Percentiles rank a stretch among this genome's conserved stretches.
Conservation (phyloP, 2,329 filamentous ascomycete species). For the Penicillium sp. region DNA sequence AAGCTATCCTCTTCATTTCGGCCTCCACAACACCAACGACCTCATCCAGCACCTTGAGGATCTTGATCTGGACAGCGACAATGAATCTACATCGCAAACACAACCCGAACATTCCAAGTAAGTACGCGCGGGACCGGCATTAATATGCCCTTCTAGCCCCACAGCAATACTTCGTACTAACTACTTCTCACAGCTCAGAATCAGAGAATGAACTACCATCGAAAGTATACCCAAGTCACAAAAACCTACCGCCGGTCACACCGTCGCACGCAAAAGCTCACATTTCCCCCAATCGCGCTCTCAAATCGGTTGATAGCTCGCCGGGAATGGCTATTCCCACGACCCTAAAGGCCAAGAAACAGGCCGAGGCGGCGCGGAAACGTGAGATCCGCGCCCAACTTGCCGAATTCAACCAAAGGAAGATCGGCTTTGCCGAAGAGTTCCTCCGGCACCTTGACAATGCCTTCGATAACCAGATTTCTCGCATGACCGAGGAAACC, state of each 20-base stretch:
- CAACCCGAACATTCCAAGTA: slow-evolving; percentile 23
- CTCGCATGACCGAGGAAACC: slow-evolving; percentile 49
- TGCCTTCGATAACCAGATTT: slow-evolving; percentile 52
- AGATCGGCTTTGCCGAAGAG: slow-evolving; percentile 52
- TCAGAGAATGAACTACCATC: not conserved
- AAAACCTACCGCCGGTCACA: not conserved
- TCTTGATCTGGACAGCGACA: slow-evolving; percentile 23
- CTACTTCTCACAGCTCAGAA: not conserved
- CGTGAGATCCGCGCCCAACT: slow-evolving; percentile 23
- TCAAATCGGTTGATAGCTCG: not conserved
- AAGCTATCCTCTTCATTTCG: not conserved
- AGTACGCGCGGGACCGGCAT: not conserved
- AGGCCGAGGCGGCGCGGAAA: slow-evolving; percentile 38
- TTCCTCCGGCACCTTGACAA: slow-evolving; percentile 60
- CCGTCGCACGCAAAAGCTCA: not conserved
- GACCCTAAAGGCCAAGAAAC: slow-evolving; percentile 44
- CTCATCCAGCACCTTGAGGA: slow-evolving; percentile 25
- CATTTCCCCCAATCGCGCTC: not conserved
- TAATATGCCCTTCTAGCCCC: not conserved
- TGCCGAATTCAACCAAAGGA: slow-evolving; percentile 54
- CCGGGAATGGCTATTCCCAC: slow-evolving; percentile 26
- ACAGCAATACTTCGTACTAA: not conserved
- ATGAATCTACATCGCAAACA: slow-evolving; percentile 22
- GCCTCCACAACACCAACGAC: not conserved
- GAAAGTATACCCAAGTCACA: not conserved